Conservation (phyloP, 1,284 basidiomycete genomes). For the Hymenochaete sp. region DNA sequence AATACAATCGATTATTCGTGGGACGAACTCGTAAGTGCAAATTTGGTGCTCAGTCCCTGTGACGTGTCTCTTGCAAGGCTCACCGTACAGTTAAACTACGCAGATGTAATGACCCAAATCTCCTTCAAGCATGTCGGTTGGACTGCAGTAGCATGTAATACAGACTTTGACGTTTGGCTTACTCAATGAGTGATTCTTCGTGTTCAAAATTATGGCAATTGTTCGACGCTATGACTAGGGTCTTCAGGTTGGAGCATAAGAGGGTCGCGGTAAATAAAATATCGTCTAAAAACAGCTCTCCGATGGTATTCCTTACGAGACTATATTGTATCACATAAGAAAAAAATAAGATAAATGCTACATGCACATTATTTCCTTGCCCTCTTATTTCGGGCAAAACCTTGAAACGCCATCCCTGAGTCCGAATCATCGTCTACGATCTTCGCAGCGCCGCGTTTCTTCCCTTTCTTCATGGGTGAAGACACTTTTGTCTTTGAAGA, state of each 20-base stretch:
- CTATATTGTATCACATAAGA: no score
- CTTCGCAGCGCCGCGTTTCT: slow-evolving; percentile 30
- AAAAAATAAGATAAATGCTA: background rate
- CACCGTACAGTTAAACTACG: slow-evolving; percentile 15
- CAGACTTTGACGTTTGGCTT: slow-evolving; percentile 13
- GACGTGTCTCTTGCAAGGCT: background rate
- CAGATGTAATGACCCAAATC: slow-evolving; percentile 14
- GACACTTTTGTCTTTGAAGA: slow-evolving; percentile 13
- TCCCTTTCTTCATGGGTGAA: slow-evolving; percentile 21
- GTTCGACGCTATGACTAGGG: no score
- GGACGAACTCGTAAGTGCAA: slow-evolving; percentile 19
- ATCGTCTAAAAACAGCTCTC: no score
- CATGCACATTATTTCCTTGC: slow-evolving; percentile 4
- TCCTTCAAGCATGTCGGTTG: slow-evolving; percentile 12
- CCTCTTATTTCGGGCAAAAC: slow-evolving; percentile 39
- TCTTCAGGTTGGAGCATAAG: no score
- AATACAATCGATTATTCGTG: slow-evolving; percentile 24
- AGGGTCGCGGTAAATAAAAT: no score
- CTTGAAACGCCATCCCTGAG: slow-evolving; percentile 57
- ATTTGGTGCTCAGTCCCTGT: background rate
- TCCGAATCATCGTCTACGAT: slow-evolving; percentile 61
- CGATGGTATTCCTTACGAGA: no score
- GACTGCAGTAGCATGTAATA: slow-evolving; percentile 16
- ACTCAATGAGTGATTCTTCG: slow-evolving; percentile 4
- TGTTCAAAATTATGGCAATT: background rate